Evolutionary conservation across 495 filamentous ascomycete species (phyloP).

Genomic region (Baudoinia panamericana): DNA sequence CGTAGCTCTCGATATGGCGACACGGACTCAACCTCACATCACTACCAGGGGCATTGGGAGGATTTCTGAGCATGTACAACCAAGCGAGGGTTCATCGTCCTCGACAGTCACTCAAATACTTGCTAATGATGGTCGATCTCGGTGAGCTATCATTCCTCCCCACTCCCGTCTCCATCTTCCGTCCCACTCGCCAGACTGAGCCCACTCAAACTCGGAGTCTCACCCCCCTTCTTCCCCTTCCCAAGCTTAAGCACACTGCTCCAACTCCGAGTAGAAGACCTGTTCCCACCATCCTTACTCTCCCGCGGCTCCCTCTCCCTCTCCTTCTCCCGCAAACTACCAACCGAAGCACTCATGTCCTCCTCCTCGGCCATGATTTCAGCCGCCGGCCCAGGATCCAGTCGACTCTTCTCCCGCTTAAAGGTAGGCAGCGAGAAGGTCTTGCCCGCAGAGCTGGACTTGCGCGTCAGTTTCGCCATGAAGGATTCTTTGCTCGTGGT

Average conservation of each 20-base stretch:
- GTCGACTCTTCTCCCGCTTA: slow-evolving; percentile 17
- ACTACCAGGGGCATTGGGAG: too few species aligned
- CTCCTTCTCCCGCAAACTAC: slow-evolving; percentile 6
- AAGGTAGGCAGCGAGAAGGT: slow-evolving; percentile 26
- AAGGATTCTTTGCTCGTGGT: slow-evolving; percentile 23
- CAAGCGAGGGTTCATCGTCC: too few species aligned
- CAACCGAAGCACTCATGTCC: slow-evolving; percentile 7
- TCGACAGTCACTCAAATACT: too few species aligned
- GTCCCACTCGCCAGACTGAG: slow-evolving; percentile 14
- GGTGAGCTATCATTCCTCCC: slow-evolving; percentile 10
- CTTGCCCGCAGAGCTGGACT: slow-evolving; percentile 24
- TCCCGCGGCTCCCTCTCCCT: slow-evolving; percentile 4
- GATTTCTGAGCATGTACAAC: too few species aligned
- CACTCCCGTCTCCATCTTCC: slow-evolving; percentile 9
- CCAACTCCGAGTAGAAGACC: slow-evolving; percentile 12
- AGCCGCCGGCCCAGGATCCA: slow-evolving; percentile 9
- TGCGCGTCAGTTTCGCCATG: slow-evolving; percentile 31
- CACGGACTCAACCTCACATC: too few species aligned
- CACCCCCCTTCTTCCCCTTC: slow-evolving; percentile 6
- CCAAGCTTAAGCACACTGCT: slow-evolving; percentile 16
- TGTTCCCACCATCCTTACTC: slow-evolving; percentile 2
- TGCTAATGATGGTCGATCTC: too few species aligned
- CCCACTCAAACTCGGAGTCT: slow-evolving; percentile 19
- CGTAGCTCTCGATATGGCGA: too few species aligned
- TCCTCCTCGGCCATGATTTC: slow-evolving; percentile 21